Base-by-base conservation (phyloP, 306 rosid species). In the Glycyrrhiza uralensis region DNA sequence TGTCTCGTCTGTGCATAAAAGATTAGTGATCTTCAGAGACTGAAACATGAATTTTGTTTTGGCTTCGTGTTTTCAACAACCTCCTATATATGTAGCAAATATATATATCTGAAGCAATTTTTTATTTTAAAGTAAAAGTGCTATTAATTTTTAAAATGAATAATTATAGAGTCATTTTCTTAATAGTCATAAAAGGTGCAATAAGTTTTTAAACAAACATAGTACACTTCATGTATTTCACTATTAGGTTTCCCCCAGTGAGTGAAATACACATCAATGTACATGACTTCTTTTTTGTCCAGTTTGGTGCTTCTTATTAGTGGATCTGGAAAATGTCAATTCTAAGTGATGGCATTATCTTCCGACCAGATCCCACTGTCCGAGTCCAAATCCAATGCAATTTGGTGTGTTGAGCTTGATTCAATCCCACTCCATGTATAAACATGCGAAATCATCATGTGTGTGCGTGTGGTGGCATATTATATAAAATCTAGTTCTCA, bases 321-420 rank as follows among this genome's bases (percentile, higher is more conserved):
- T 58, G 68, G 76, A 44, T 46, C 1, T 41, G 38, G 9, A 54
- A 65, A 66, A 47, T 55, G 13, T 26, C 36, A 64, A 51, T 7
- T 26, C 3, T 6, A 38, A 59, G 57, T 64, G 59, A 52, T 26
- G 23, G 18, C 71, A 41, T 39, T 52, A 52, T 52, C 55, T 74
- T 46, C 65, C 64, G 14, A 30, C 60, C 33, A 30, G 29, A 49
- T 1, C 29, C 61, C 47, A 72, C 44, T 46, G n/a, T 28, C 19
- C 20, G 13, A 19, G 51, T 56, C 56, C 56, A 71, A 41, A 57
- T 41, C 45, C 57, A 56, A 71, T 29, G 66, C 64, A 71, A 55
- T 39, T 73, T 23, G 33, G 44, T 4, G 41, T n/a, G n/a, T n/a
- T n/a, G n/a, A n/a, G n/a, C n/a, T 45, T 64, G 22, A 42, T 11